Base-by-base conservation (phyloP, 257 asterid species). In the Solanum chaucha region DNA sequence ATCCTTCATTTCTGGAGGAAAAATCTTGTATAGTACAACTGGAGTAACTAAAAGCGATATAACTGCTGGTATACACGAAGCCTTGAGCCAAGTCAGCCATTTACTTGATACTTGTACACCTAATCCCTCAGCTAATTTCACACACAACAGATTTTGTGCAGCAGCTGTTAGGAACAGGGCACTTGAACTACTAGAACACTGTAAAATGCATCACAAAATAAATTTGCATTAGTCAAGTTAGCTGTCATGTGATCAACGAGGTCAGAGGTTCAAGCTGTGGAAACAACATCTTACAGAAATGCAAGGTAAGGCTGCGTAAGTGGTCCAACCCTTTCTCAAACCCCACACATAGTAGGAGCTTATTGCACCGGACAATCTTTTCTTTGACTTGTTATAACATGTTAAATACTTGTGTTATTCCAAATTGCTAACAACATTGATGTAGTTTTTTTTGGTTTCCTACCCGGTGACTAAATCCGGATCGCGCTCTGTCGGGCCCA, bases 131-230 rank as follows among this genome's bases (percentile, higher is more conserved):
- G 99, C 99, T 72, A 96, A 78, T 84, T 92, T 95, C 70, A 96
- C 41, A 41, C 98, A 95, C 88, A 96, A 34, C 90, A 95, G 36
- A 88, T 94, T 96, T 55, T 96, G 98, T 68, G 99, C 98, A 67
- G 98, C 98, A 44, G 94, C 99, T 20, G 98, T 94, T 80, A 96
- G 92, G 82, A 95, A 95, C n/a, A 96, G 87, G 32, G 98, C 97
- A 74, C 98, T 93, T 82, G 98, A 91, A 91, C 86, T 86, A 73
- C 93, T 93, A 88, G 91, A 85, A 84, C 94, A 84, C 98, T 94
- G 93, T 35, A 88, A 46, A 89, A 89, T n/a, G 14, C 41, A 84
- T 86, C 78, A 81, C 22, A 68, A 88, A 88, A 51, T 7, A 12
- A 81, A 86, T 82, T 64, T 46, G 40, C 38, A n/a, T 64, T 1